Base-by-base conservation (phyloP, 2,329 filamentous ascomycete species). In the Talaromyces pinophilus region DNA sequence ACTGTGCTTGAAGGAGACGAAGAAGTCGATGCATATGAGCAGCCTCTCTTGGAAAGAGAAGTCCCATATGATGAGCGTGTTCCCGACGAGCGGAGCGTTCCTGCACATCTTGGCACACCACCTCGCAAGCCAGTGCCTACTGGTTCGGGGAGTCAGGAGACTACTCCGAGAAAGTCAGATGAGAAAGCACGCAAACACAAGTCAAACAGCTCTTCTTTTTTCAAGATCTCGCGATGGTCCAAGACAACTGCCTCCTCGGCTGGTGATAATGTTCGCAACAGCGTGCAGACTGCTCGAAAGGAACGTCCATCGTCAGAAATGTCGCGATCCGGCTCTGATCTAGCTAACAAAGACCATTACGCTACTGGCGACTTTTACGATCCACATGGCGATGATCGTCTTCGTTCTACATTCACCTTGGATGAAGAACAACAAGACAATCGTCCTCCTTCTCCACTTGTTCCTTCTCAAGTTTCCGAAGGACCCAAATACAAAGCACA, bases 181-280 rank as follows among this genome's bases (percentile, higher is more conserved):
- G 90, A 92, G 5, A 92, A 91, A 79, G 86, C 87, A 69, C 92
- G 91, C 77, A 97, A 96, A 81, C 91, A 96, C 81, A 96, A 96
- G 77, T 94, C 92, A 0, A 90, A 87, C 74, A 88, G 88, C 66
- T 95, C 92, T 0, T 92, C 91, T 0, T 84, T 88, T 83, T 91
- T 96, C 68, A 97, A 96, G 82, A 93, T 97, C 69, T 98, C 95
- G 5, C 88, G 95, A 52, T 99, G 95, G 95, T 98, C 94, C 0
- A 95, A 96, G 80, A 98, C 94, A 1, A 99, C 95, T 0, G 87
- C 93, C 3, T 97, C 93, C 0, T 96, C 92, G 68, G 88, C 93
- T 52, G 89, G 92, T 54, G 90, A 90, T 71, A 90, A 90, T 48
- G 90, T 93, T 76, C 87, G 90, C 48, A 87, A 86, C 72, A 92